Conservation (phyloP, 2,329 filamentous ascomycete genomes). For the Camillea tinctor region DNA sequence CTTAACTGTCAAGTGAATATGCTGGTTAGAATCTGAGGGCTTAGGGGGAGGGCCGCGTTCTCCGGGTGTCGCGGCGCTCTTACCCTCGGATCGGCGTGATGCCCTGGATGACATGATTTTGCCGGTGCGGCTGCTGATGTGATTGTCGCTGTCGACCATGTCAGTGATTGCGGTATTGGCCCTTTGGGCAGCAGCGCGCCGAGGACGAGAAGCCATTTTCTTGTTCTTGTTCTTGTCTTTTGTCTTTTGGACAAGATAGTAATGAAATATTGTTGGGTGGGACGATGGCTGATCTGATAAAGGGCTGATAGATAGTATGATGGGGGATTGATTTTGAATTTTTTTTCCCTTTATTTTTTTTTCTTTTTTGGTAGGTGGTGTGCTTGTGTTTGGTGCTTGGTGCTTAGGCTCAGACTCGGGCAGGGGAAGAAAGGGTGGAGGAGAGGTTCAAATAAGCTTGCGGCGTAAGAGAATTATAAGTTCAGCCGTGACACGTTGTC, state of each 20-base stretch:
- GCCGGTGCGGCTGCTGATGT: constrained; percentile 33
- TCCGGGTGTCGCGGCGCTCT: constrained; percentile 41
- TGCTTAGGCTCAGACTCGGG: constrained; percentile 5
- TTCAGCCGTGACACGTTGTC: constrained; percentile 23
- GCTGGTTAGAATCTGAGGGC: constrained; percentile 42
- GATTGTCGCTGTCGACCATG: constrained; percentile 49
- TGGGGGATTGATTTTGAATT: constrained; percentile 17
- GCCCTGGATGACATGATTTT: constrained; percentile 49
- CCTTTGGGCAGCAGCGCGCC: constrained; percentile 46
- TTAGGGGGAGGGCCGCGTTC: constrained; percentile 47
- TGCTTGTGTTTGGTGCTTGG: too few relatives aligned
- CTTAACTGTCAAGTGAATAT: constrained; percentile 52
- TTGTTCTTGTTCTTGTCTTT: too few relatives aligned
- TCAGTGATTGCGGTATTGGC: constrained; percentile 48
- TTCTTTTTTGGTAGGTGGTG: constrained; percentile 17
- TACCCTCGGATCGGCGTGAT: constrained; percentile 50
- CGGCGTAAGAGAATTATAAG: constrained; percentile 15
- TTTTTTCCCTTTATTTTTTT: too few relatives aligned
- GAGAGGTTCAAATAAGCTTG: constrained; percentile 31
- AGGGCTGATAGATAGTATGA: constrained; percentile 7
- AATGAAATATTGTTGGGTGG: constrained; percentile 1
- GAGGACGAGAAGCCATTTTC: constrained; percentile 34
- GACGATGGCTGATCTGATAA: not conserved
- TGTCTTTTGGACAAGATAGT: not conserved
- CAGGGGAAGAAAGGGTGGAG: constrained; percentile 13